Conservation (phyloP, 2,329 filamentous ascomycete species). For the Talaromyces sp. region DNA sequence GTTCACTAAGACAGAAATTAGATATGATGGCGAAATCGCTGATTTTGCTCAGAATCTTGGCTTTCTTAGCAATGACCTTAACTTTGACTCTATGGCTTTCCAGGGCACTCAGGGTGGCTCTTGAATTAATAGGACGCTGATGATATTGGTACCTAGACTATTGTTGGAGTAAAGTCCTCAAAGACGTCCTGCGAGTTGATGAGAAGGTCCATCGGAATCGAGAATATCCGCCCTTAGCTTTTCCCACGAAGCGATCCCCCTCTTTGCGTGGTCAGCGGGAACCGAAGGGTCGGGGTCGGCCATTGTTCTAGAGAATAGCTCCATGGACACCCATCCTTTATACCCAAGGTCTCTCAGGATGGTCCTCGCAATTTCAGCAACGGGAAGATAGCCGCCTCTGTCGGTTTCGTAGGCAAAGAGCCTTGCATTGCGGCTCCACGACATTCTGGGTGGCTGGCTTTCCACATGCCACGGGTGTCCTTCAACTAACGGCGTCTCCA, state of each 20-base stretch:
- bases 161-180: background rate
- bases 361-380: slow-evolving; percentile 57
- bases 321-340: slow-evolving; percentile 66
- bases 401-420: slow-evolving; percentile 62
- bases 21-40: slow-evolving; percentile 16
- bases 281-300: slow-evolving; percentile 48
- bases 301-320: slow-evolving; percentile 63
- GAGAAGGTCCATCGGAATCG: background rate
- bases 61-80: slow-evolving; percentile 15
- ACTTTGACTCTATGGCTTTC: slow-evolving; percentile 15
- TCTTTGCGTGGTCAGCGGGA: slow-evolving; percentile 54
- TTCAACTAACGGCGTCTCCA: slow-evolving; percentile 54
- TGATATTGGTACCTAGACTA: background rate
- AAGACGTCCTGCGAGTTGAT: slow-evolving; percentile 1
- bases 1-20: background rate
- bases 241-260: slow-evolving; percentile 51
- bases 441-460: slow-evolving; percentile 65
- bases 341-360: slow-evolving; percentile 62
- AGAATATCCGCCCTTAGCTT: slow-evolving; percentile 32
- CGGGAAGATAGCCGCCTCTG: slow-evolving; percentile 64
- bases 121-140: background rate
- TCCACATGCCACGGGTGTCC: slow-evolving; percentile 57
- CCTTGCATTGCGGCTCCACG: slow-evolving; percentile 70
- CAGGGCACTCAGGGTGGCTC: background rate
- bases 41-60: slow-evolving; percentile 19